These are phyloP conservation scores for Aulographum hederae DNA, from an alignment of 2,329 filamentous ascomycete genomes.

Conservation along the genomic window DNA sequence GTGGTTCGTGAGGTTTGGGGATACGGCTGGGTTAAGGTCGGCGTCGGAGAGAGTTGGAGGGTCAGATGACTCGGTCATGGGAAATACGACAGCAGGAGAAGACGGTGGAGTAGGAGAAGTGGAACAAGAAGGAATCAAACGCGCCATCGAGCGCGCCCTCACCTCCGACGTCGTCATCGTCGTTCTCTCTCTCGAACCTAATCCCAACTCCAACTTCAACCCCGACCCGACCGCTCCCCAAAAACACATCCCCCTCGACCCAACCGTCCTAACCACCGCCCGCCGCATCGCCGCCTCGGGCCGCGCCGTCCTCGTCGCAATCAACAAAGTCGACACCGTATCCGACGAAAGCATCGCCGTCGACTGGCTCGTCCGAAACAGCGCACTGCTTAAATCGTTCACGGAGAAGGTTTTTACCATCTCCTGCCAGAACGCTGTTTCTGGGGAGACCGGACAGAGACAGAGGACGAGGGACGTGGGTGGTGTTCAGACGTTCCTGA, in stretches of 20 bases:
- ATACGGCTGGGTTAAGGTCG: constrained; percentile 74
- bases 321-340: constrained; percentile 44
- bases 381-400: too few relatives aligned
- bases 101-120: constrained; percentile 44
- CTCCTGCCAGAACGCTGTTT: constrained; percentile 57
- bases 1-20: constrained; percentile 83
- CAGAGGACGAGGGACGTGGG: constrained; percentile 31
- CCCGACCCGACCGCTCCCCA: too few relatives aligned
- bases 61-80: constrained; percentile 5
- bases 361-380: too few relatives aligned
- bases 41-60: constrained; percentile 7
- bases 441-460: constrained; percentile 10
- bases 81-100: neutral
- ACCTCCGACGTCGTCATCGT: constrained; percentile 76
- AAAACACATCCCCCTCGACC: constrained; percentile 26
- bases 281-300: constrained; percentile 28
- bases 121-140: constrained; percentile 77
- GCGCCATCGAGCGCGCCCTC: constrained; percentile 63
- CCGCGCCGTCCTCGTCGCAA: constrained; percentile 36
- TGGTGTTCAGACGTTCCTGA: constrained; percentile 52
- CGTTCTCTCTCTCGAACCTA: constrained; percentile 57
- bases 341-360: too few relatives aligned
- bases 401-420: constrained; percentile 38
- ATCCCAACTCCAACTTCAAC: constrained; percentile 12
- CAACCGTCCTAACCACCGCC: constrained; percentile 37